Evolutionary conservation across 164 flowering plant species (phyloP).

Genomic region (Malania oleifera): DNA sequence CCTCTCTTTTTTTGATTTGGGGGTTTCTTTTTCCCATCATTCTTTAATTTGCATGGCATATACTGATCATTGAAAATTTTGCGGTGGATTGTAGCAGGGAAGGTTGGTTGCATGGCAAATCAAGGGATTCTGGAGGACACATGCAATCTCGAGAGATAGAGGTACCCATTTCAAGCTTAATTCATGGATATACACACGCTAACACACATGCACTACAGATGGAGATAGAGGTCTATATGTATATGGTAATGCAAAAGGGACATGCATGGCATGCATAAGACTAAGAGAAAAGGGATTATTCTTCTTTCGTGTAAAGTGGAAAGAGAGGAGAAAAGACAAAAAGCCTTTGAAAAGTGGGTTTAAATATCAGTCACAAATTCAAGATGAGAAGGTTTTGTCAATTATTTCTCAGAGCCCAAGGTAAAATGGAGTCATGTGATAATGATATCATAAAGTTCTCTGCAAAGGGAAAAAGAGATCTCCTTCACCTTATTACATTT

Average conservation of each 20-base stretch:
- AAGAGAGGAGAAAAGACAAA: conserved; percentile 16
- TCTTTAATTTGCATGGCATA: conserved; percentile 46
- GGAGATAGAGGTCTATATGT: no score
- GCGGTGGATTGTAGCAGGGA: conserved; percentile 60
- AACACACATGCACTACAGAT: no score
- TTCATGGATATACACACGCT: no score
- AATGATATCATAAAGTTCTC: neutral
- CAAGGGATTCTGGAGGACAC: conserved; percentile 49
- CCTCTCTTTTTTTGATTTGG: neutral
- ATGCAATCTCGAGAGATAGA: conserved; percentile 66
- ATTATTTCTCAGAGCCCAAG: neutral
- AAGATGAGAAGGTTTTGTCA: conserved; percentile 6
- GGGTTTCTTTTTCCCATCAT: neutral
- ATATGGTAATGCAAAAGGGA: no score
- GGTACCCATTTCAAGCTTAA: conserved; percentile 37
- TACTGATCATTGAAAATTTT: conserved; percentile 41
- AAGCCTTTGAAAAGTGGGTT: conserved; percentile 17
- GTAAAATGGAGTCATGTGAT: neutral
- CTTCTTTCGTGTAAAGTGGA: conserved; percentile 1
- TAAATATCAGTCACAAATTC: conserved; percentile 9
- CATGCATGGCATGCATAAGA: no score
- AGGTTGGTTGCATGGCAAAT: conserved; percentile 79
- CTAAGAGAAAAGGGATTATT: no score
- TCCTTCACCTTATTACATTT: no score
- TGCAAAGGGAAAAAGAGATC: no score